phyloP scores from a whole-genome alignment of 2,329 filamentous ascomycete genomes.

The Colletotrichum chlorophyti region DNA sequence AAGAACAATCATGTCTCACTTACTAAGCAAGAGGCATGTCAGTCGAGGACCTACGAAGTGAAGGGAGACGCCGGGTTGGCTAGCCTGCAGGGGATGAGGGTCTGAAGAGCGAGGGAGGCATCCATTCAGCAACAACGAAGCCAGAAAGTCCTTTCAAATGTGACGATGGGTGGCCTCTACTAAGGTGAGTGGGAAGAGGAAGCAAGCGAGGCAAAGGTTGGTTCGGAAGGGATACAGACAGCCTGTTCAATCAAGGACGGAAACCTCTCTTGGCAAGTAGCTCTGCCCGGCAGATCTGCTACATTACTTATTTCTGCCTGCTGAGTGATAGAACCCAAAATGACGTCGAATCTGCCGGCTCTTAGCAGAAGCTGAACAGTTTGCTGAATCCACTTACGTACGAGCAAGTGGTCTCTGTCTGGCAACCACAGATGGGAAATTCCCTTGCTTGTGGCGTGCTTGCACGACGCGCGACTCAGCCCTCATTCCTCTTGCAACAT shows the following conservation, averaged over 20 bases:
- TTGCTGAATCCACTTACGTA: constrained; percentile 5
- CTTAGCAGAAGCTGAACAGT: neutral
- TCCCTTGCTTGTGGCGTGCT: neutral
- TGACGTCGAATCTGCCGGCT: neutral
- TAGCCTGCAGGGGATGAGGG: no score
- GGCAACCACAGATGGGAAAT: neutral
- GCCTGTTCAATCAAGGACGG: neutral
- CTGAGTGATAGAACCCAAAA: neutral
- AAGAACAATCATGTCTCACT: no score
- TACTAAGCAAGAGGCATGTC: no score
- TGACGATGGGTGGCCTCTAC: neutral
- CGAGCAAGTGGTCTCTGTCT: constrained; percentile 2
- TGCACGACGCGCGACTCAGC: constrained; percentile 6
- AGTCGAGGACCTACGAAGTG: no score
- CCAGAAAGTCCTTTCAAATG: neutral
- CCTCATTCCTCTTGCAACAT: neutral
- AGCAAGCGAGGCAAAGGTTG: neutral
- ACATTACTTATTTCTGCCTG: neutral
- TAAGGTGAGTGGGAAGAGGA: neutral
- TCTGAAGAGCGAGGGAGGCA: neutral
- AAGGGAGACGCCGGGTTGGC: no score
- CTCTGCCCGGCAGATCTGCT: no score
- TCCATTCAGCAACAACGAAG: neutral
- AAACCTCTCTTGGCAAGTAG: neutral
- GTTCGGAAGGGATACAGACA: neutral